Conservation (phyloP, 2,329 filamentous ascomycete species). For the Geoglossum cookeanum region DNA sequence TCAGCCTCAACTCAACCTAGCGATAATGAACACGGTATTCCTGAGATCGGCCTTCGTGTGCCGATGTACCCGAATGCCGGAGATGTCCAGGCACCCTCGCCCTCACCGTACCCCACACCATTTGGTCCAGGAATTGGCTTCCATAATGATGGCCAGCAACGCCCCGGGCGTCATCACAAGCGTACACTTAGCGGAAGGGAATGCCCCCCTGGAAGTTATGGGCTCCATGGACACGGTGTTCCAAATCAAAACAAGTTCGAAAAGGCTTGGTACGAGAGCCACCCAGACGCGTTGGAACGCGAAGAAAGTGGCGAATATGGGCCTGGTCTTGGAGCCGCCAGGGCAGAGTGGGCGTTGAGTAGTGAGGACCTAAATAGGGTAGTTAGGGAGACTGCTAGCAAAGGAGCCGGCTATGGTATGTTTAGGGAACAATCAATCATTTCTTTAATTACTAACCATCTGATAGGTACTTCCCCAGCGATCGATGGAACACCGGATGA, state of each 20-base stretch:
- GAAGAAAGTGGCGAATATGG: slow-evolving; percentile 53
- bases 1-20: slow-evolving; percentile 34
- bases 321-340: slow-evolving; percentile 35
- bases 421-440: slow-evolving; percentile 3
- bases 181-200: slow-evolving; percentile 56
- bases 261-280: slow-evolving; percentile 81
- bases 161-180: slow-evolving; percentile 29
- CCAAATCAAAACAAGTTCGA: slow-evolving; percentile 60
- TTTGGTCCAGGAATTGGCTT: slow-evolving; percentile 30
- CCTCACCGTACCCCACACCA: slow-evolving; percentile 30
- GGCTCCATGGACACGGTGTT: slow-evolving; percentile 70
- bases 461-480: slow-evolving; percentile 41
- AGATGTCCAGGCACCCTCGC: slow-evolving; percentile 88
- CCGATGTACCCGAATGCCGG: slow-evolving; percentile 87
- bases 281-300: slow-evolving; percentile 57
- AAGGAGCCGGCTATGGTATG: slow-evolving; percentile 33
- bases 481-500: slow-evolving; percentile 66
- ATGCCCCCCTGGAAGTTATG: slow-evolving; percentile 68
- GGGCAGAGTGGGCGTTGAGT: slow-evolving; percentile 67
- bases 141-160: slow-evolving; percentile 30
- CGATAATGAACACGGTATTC: slow-evolving; percentile 72
- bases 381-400: slow-evolving; percentile 47
- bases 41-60: slow-evolving; percentile 78
- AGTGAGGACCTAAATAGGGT: slow-evolving; percentile 82
- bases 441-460: slow-evolving; percentile 9